Evolutionary conservation across 148 eudicot genomes (phyloP), one percentile per base, ranked within the genome.

Genomic region (Polygonum maritimum): DNA sequence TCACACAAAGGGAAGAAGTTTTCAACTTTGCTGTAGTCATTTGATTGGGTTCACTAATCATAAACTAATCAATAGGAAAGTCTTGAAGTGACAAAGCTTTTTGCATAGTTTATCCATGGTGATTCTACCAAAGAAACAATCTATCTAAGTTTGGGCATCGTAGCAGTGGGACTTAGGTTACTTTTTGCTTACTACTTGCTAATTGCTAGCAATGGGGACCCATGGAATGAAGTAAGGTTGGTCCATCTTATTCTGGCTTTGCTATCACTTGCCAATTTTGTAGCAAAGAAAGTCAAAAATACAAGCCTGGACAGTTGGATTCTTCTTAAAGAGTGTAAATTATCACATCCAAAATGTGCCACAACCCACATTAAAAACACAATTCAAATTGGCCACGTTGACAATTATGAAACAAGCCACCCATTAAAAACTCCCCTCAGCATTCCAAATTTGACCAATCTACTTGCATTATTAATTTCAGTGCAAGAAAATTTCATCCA

Each of bases 401-500:
- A 65, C 71, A 35, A 26, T 13, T 35, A 35, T 1, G 36, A 26
- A 60, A 60, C n/a, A n/a, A n/a, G 26, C 26, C 7, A 5, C 4
- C 67, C 26, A 35, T 65, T 13, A 48, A 73, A 40, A 47, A 14
- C 10, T 15, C n/a, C 35, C 14, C 57, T 5, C 55, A 73, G 75
- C 75, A 47, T 73, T 14, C 75, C 75, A 73, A 48, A 8, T 48
- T 45, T 73, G 75, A 73, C 75, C 75, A 44, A 48, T 26, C 33
- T 71, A 41, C 74, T 39, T 2, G 44, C 44, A 7, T 47, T n/a
- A 19, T 41, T 19, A 31, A 11, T 44, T 26, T 71, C 51, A 41
- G 13, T 71, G 75, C 55, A 48, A 13, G 19, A 44, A 73, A 8
- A 5, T 36, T 67, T 7, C 44, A 15, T 67, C 7, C 71, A 67